phyloP scores from a whole-genome alignment of 768 basidiomycete genomes.

The Lentinula aciculospora region DNA sequence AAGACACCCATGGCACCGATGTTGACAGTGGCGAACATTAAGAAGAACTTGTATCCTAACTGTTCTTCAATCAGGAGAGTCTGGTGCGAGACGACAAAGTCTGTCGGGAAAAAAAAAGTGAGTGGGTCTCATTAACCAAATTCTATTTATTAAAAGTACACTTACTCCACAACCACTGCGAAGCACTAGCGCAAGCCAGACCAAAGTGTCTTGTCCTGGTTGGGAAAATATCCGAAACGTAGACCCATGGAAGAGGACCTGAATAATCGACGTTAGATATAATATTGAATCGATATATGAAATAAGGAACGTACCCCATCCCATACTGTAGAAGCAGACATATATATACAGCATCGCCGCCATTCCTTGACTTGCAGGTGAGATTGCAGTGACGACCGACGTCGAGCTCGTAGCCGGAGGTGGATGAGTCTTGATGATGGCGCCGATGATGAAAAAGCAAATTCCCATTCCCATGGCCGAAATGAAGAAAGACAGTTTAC shows the following conservation, averaged over 20 bases:
- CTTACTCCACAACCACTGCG: conserved; percentile 68
- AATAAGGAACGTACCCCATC: conserved; percentile 33
- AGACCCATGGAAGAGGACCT: conserved; percentile 53
- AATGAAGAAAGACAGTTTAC: conserved; percentile 48
- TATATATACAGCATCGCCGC: conserved; percentile 61
- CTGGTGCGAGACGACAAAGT: conserved; percentile 45
- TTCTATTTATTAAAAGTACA: neutral
- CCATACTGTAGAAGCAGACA: conserved; percentile 61
- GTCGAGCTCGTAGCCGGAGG: conserved; percentile 19
- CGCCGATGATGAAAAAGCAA: conserved; percentile 60
- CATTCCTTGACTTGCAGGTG: conserved; percentile 51
- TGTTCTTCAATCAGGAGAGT: conserved; percentile 42
- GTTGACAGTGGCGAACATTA: conserved; percentile 52
- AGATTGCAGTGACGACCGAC: conserved; percentile 1
- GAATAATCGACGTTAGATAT: too few species aligned
- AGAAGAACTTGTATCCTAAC: conserved; percentile 48
- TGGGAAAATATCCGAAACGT: conserved; percentile 82
- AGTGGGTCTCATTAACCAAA: too few species aligned
- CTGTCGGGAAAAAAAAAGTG: conserved; percentile 20
- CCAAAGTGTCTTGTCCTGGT: conserved; percentile 82
- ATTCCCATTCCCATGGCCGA: conserved; percentile 53
- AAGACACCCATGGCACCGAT: conserved; percentile 45
- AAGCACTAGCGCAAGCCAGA: conserved; percentile 64
- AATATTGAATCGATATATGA: neutral
- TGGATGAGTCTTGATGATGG: conserved; percentile 57